Conservation (phyloP, 2,329 filamentous ascomycete genomes). For the Septoria petroselini region DNA sequence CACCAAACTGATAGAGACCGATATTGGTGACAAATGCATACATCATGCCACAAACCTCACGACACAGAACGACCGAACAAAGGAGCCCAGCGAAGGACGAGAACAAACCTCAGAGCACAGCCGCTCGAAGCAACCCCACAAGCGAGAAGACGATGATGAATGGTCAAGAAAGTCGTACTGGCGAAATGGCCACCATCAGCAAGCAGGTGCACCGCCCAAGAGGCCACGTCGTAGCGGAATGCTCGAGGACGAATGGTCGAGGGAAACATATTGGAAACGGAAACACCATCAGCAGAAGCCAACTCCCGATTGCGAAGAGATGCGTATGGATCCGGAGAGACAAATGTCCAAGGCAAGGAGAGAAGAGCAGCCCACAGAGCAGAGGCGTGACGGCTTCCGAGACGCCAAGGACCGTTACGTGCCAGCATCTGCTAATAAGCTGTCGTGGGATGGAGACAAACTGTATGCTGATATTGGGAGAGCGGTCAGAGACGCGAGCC, state of each 20-base stretch:
- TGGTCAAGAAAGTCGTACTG: conserved; percentile 5
- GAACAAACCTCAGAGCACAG: background rate
- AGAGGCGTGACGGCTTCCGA: conserved; percentile 5
- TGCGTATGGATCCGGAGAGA: too few relatives aligned
- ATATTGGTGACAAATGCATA: conserved; percentile 4
- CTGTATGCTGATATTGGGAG: conserved; percentile 40
- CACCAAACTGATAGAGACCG: conserved; percentile 2
- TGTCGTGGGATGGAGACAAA: background rate
- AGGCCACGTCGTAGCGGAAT: background rate
- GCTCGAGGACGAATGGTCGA: background rate
- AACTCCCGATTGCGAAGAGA: background rate
- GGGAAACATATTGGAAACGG: conserved; percentile 3
- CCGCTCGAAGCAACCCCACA: background rate
- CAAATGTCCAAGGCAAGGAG: background rate
- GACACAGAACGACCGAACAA: too few relatives aligned
- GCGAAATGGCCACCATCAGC: background rate
- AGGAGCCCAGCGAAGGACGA: background rate
- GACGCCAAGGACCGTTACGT: conserved; percentile 8
- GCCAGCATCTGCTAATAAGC: background rate
- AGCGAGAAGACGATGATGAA: background rate
- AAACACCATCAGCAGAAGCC: background rate
- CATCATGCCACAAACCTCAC: background rate
- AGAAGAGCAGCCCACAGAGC: background rate
- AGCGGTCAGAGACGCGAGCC: conserved; percentile 42
- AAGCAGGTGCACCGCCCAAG: background rate